Percentiles rank a stretch among this genome's conserved stretches.
These are phyloP conservation scores for Candolleomyces efflorescens DNA, from an alignment of 768 basidiomycete genomes.

Conservation along the genomic window DNA sequence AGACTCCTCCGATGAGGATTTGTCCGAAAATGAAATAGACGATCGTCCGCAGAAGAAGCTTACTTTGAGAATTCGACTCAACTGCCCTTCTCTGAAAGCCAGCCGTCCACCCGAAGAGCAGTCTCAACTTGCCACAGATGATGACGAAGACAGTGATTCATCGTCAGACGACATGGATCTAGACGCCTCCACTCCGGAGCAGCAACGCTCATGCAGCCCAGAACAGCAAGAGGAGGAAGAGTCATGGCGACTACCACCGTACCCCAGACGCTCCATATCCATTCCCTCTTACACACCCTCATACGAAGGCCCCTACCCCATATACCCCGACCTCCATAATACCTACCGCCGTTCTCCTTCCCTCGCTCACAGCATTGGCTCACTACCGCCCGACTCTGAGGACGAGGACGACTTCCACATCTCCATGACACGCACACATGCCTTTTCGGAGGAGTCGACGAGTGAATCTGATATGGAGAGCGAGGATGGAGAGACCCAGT, in stretches of 20 bases:
- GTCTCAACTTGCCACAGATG: slow-evolving; percentile 22
- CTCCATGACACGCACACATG: slow-evolving; percentile 37
- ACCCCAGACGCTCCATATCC: slow-evolving; percentile 53
- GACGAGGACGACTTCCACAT: slow-evolving; percentile 52
- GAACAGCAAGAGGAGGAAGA: slow-evolving; percentile 29
- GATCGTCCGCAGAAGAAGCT: slow-evolving; percentile 62
- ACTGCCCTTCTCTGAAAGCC: slow-evolving; percentile 20
- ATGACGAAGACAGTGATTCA: slow-evolving; percentile 31
- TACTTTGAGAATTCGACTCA: slow-evolving; percentile 58
- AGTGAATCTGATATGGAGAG: slow-evolving; percentile 42
- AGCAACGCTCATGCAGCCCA: background rate
- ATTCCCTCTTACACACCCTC: slow-evolving; percentile 53
- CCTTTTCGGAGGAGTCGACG: slow-evolving; percentile 21
- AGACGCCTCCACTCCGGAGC: slow-evolving; percentile 28
- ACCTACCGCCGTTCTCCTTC: slow-evolving; percentile 55
- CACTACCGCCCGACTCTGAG: slow-evolving; percentile 71
- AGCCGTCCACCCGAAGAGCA: slow-evolving; percentile 6
- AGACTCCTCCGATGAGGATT: slow-evolving; percentile 19
- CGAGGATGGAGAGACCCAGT: slow-evolving; percentile 58
- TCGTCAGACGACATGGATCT: slow-evolving; percentile 38
- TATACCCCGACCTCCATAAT: slow-evolving; percentile 23
- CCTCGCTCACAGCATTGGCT: slow-evolving; percentile 50
- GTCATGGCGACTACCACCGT: slow-evolving; percentile 50
- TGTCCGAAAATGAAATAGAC: slow-evolving; percentile 34
- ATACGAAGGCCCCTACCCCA: slow-evolving; percentile 30